Percentiles rank a stretch among this genome's conserved stretches.
Conservation (phyloP, 1,284 basidiomycete genomes). For the Paramarasmius palmivorus region DNA sequence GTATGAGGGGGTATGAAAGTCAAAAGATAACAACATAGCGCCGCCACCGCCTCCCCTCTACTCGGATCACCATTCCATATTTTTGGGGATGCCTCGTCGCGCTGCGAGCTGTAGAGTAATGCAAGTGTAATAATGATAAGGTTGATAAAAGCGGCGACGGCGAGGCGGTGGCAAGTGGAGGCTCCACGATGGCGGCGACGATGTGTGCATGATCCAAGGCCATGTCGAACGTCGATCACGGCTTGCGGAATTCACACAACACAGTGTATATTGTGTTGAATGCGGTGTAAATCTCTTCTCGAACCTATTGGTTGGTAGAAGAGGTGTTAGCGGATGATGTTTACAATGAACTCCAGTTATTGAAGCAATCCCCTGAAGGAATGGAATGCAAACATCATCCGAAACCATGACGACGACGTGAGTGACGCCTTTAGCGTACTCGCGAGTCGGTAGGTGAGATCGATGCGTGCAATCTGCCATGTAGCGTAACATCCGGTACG, state of each 20-base stretch:
- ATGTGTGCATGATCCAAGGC: background rate
- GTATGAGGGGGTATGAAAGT: no score
- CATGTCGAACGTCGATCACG: slow-evolving; percentile 39
- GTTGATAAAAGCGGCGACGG: no score
- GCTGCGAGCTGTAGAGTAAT: no score
- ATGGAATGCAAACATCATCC: background rate
- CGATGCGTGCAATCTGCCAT: slow-evolving; percentile 9
- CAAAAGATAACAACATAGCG: no score
- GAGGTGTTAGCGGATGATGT: slow-evolving; percentile 44
- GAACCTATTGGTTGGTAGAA: slow-evolving; percentile 61
- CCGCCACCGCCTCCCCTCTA: no score
- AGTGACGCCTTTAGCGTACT: background rate
- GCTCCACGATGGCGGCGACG: slow-evolving; percentile 3
- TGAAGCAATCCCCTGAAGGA: background rate
- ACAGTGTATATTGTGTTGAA: slow-evolving; percentile 99
- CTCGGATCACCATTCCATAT: no score
- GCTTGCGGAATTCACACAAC: slow-evolving; percentile 87
- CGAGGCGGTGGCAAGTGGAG: no score
- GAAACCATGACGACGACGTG: background rate
- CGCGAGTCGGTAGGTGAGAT: background rate
- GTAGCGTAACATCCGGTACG: slow-evolving; percentile 15
- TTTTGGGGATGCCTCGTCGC: no score
- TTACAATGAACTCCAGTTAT: slow-evolving; percentile 5
- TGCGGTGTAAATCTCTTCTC: slow-evolving; percentile 99
- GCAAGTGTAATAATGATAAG: no score